These are phyloP conservation scores for Pythium angustatum DNA, from an alignment of 352 stramenopile genomes.

Conservation along the genomic window DNA sequence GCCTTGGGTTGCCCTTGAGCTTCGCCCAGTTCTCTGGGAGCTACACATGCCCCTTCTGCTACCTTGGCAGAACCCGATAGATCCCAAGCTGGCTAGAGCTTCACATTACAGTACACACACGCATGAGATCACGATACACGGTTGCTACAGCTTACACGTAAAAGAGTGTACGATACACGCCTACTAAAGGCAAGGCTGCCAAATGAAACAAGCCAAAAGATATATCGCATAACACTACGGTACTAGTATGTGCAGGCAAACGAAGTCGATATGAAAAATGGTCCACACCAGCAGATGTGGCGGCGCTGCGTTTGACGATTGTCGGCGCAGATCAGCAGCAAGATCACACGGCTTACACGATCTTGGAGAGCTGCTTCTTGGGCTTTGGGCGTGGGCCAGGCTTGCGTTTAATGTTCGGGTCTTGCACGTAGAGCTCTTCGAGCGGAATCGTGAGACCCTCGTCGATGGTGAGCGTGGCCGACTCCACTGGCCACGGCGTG, in stretches of 20 bases:
- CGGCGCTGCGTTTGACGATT: too few species aligned
- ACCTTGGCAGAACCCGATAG: constrained; percentile 42
- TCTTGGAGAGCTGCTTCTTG: constrained; percentile 28
- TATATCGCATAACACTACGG: not conserved
- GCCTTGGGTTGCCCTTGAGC: constrained; percentile 52
- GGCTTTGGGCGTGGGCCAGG: constrained; percentile 57
- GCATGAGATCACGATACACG: too few species aligned
- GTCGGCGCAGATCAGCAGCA: not conserved
- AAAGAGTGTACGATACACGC: not conserved
- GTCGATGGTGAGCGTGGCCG: constrained; percentile 42
- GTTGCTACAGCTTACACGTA: too few species aligned
- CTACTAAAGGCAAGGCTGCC: not conserved
- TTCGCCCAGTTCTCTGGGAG: constrained; percentile 58
- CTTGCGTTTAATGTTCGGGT: constrained; percentile 57
- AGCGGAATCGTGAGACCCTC: constrained; percentile 59
- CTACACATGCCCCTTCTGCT: constrained; percentile 69
- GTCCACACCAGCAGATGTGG: too few species aligned
- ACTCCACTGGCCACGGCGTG: constrained; percentile 65
- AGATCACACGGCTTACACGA: constrained; percentile 11
- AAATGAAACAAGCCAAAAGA: not conserved
- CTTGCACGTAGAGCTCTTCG: constrained; percentile 60
- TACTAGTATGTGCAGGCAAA: not conserved
- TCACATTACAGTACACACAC: too few species aligned
- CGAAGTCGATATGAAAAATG: not conserved
- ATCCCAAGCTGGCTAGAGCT: not conserved